Base-by-base conservation (phyloP, 352 stramenopile species). In the Peronosclerospora sorghi region DNA sequence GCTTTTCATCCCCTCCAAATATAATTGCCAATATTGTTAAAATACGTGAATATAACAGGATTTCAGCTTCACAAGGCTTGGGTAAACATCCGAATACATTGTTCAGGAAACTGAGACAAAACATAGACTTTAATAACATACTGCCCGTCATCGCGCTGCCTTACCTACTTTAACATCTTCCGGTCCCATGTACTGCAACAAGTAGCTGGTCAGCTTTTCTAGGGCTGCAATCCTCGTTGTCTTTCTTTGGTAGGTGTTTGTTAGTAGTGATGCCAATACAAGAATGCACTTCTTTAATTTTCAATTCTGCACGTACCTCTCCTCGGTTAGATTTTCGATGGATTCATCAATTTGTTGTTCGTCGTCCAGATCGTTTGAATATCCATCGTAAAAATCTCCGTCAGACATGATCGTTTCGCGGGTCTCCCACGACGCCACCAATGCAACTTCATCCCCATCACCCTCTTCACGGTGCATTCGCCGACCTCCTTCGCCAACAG, bases 241-340 rank as follows among this genome's bases (percentile, higher is more conserved):
- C 12, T 64, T 73, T 67, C 76, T 91, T 21, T 21, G 15, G 3
- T 24, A 23, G 30, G 39, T 40, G 8, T 13, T 43, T 14, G 6
- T 41, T 8, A 2, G 12, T 2, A 9, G 5, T 44, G 24, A 30
- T 18, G 9, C 14, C 24, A 23, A 24, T 35, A 24, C 50, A 3
- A 45, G 35, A 17, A 34, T 24, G 26, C 23, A 35, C 32, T 18
- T 18, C 5, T 7, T 24, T 18, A 2, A n/a, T 17, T 19, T 4
- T 32, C 14, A 8, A 10, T 8, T 8, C 4, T 12, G n/a, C 35
- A 43, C 26, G 8, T 56, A 89, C 81, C 81, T 57, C 54, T 84
- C 81, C 50, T 90, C 76, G 0, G 65, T 86, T 27, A 93, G 57
- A 45, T 86, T 68, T 40, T 89, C 78, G 10, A 93, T 63, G 2